Percentiles rank a stretch among this genome's conserved stretches.
Evolutionary conservation across 2,329 filamentous ascomycete species (phyloP).

Genomic region (Tolypocladium nubicola): DNA sequence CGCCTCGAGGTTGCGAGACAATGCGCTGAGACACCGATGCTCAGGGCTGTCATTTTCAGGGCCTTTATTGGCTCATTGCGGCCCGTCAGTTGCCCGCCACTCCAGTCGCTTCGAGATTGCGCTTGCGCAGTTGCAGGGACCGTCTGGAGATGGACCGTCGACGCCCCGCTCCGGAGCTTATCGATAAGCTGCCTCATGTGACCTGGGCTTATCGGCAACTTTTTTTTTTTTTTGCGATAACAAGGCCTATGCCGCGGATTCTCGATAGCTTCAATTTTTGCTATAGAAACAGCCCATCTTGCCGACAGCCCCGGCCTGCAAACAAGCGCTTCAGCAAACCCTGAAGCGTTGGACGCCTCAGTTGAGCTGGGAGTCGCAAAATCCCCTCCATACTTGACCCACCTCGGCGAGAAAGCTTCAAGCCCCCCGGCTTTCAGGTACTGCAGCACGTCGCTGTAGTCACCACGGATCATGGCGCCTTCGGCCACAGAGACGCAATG

Average conservation of each 20-base stretch:
- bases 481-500: slow-evolving; percentile 58
- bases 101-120: neutral
- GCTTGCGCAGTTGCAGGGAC: too few relatives aligned
- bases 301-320: neutral
- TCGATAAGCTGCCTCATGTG: slow-evolving; percentile 15
- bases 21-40: neutral
- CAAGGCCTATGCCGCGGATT: slow-evolving; percentile 2
- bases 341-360: slow-evolving; percentile 1
- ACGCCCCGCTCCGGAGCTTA: slow-evolving; percentile 3
- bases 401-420: neutral
- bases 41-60: neutral
- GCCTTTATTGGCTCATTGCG: neutral
- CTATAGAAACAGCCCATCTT: neutral
- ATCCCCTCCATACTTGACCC: neutral
- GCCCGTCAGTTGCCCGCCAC: neutral
- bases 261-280: slow-evolving; percentile 17
- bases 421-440: neutral
- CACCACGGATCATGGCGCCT: slow-evolving; percentile 36
- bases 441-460: neutral
- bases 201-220: slow-evolving; percentile 12
- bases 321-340: neutral
- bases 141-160: too few relatives aligned
- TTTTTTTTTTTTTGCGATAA: slow-evolving; percentile 16
- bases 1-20: neutral
- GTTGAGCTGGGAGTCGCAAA: slow-evolving; percentile 1